Evolutionary conservation across 805 yeast genomes (phyloP), one percentile per base, ranked within the genome.

Genomic region (Geotrichum ghanense): DNA sequence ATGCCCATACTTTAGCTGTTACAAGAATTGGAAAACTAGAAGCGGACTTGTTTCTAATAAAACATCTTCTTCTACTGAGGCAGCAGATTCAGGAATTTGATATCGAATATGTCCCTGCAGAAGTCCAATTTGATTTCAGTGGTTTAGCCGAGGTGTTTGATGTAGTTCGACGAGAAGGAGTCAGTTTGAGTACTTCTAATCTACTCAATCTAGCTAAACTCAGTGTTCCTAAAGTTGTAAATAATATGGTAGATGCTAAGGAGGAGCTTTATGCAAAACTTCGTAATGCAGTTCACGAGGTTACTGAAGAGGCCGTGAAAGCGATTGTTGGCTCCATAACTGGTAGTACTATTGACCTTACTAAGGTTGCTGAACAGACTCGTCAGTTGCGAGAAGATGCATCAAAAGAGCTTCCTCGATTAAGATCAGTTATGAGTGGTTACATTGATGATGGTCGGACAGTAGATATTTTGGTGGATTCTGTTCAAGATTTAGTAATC

Each of bases 241-340:
- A 78, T 55, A 81, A 85, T 59, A 82, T 82, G 83, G 75, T 81
- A 42, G 96, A 89, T 64, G 92, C 81, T 1, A 69, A 78, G 50
- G 63, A 66, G 41, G 97, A 89, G 60, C 68, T 89, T 39, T 84
- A 83, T 54, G 68, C 76, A 21, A 88, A 83, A 52, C 69, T 89
- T 52, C 74, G 89, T 52, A 78, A 76, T 50, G 68, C 80, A 2
- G 85, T 88, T 22, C 81, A 78, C 53, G 76, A 72, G 19, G 79
- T 84, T 53, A 81, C 89, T 2, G 75, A 78, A 43, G 73, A 71
- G 12, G 76, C 82, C 1, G 71, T 76, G 1, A 56, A 61, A 14
- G 61, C 64, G 12, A 70, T 84, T 27, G 66, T 77, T 24, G 68
- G 63, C 25, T 79, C 83, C 0, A 64, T 73, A n/a, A 43, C 51